Conservation (phyloP, 495 filamentous ascomycete genomes). For the Xylaria grammica region DNA sequence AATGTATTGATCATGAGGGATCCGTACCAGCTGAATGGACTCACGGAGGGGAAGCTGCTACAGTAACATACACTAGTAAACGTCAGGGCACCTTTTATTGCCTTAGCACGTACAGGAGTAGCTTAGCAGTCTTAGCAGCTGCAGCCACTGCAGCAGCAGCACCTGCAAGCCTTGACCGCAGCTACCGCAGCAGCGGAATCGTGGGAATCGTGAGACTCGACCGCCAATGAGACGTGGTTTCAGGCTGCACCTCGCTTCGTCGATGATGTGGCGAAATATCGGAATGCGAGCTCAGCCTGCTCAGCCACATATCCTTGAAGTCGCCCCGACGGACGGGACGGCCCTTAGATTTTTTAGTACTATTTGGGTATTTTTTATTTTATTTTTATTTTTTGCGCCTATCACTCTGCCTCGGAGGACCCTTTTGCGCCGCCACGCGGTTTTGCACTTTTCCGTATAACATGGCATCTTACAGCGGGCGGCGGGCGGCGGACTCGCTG, state of each 20-base stretch:
- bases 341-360: too few species aligned
- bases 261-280: slow-evolving; percentile 15
- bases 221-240: too few species aligned
- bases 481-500: too few species aligned
- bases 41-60: too few species aligned
- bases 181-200: slow-evolving; percentile 2
- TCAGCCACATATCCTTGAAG: too few species aligned
- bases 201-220: too few species aligned
- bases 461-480: too few species aligned
- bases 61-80: too few species aligned
- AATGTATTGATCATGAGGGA: not conserved
- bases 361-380: too few species aligned
- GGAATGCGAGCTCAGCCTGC: slow-evolving; percentile 11
- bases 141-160: slow-evolving; percentile 6
- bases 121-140: slow-evolving; percentile 19
- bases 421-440: not conserved
- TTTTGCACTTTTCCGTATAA: not conserved
- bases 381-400: too few species aligned
- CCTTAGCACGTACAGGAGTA: slow-evolving; percentile 7
- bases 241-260: slow-evolving; percentile 7
- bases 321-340: too few species aligned
- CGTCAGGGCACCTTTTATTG: slow-evolving; percentile 11
- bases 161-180: slow-evolving; percentile 22
- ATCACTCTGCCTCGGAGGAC: slow-evolving; percentile 17
- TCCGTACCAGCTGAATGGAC: slow-evolving; percentile 4